Conservation (phyloP, 2,329 filamentous ascomycete genomes). For the Pseudogymnoascus sp. region DNA sequence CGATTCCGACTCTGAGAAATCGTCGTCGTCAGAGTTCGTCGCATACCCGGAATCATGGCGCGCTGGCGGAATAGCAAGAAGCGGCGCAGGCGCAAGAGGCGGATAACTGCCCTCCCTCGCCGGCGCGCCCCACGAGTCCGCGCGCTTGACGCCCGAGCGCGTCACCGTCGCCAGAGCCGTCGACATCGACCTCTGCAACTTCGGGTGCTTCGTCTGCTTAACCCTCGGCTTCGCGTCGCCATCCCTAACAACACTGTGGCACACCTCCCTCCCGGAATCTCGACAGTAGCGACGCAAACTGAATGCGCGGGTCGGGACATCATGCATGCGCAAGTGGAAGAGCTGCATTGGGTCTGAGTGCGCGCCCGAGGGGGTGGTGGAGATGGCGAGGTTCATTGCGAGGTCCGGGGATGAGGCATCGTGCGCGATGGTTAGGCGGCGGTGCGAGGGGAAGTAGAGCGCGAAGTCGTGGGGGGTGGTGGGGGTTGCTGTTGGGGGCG, state of each 20-base stretch:
- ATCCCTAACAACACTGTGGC: constrained; percentile 41
- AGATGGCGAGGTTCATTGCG: constrained; percentile 92
- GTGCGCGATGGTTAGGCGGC: constrained; percentile 74
- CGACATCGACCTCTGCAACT: constrained; percentile 50
- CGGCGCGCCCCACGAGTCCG: neutral
- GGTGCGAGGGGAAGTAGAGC: constrained; percentile 75
- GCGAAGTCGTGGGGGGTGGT: constrained; percentile 78
- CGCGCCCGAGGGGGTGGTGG: constrained; percentile 51
- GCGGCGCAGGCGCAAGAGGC: neutral
- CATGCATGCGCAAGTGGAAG: constrained; percentile 93
- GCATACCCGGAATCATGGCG: constrained; percentile 53
- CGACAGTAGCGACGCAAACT: constrained; percentile 86
- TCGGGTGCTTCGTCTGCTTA: constrained; percentile 36
- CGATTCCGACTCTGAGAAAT: constrained; percentile 15
- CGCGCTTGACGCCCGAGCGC: constrained; percentile 23
- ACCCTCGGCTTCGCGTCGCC: constrained; percentile 12
- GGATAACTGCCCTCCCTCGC: neutral
- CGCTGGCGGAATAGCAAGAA: constrained; percentile 16
- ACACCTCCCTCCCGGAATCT: constrained; percentile 87
- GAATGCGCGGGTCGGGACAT: constrained; percentile 77
- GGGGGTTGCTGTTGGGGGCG: constrained; percentile 59
- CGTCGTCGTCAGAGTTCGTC: constrained; percentile 31
- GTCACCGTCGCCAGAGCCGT: constrained; percentile 37
- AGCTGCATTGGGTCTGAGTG: constrained; percentile 66
- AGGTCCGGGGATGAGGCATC: constrained; percentile 86